These are phyloP conservation scores for Phytophthora palmivora DNA, from an alignment of 352 stramenopile species.

Conservation along the genomic window DNA sequence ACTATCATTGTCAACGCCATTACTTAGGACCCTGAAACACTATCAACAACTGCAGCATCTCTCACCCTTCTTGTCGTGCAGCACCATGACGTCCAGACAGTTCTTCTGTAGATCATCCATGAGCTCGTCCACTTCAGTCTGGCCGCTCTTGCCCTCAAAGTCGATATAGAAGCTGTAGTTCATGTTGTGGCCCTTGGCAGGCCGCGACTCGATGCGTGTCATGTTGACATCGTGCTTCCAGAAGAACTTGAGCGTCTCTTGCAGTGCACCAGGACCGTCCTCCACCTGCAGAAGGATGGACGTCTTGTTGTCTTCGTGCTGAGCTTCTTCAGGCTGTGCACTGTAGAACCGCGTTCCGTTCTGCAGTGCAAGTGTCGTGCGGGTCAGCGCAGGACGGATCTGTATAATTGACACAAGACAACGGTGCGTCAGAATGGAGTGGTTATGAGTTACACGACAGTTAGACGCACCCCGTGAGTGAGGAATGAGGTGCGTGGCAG, in stretches of 20 bases:
- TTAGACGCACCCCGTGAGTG: constrained; percentile 13
- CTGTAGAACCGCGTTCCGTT: constrained; percentile 27
- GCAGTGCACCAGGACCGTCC: constrained; percentile 87
- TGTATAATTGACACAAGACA: constrained; percentile 5
- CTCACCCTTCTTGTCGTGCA: constrained; percentile 94
- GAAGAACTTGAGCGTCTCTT: constrained; percentile 97
- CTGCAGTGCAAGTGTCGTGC: constrained; percentile 12
- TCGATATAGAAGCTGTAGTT: constrained; percentile 95
- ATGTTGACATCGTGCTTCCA: constrained; percentile 98
- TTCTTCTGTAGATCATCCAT: constrained; percentile 88
- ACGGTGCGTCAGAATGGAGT: constrained; percentile 2
- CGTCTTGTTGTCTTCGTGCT: constrained; percentile 71
- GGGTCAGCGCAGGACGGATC: constrained; percentile 16
- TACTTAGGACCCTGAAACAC: too few relatives aligned
- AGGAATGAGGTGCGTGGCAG: constrained; percentile 27
- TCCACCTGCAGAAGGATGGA: constrained; percentile 80
- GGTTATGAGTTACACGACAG: too few relatives aligned
- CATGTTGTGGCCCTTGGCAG: constrained; percentile 81
- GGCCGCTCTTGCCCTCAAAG: constrained; percentile 88
- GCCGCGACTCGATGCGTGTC: constrained; percentile 96
- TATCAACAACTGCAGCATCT: neutral
- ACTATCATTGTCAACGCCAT: constrained; percentile 43
- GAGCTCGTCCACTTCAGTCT: constrained; percentile 83
- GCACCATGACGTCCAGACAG: constrained; percentile 91
- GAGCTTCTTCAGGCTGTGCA: constrained; percentile 36